Base-by-base conservation (phyloP, 164 flowering plant species). In the Aristolochia californica region DNA sequence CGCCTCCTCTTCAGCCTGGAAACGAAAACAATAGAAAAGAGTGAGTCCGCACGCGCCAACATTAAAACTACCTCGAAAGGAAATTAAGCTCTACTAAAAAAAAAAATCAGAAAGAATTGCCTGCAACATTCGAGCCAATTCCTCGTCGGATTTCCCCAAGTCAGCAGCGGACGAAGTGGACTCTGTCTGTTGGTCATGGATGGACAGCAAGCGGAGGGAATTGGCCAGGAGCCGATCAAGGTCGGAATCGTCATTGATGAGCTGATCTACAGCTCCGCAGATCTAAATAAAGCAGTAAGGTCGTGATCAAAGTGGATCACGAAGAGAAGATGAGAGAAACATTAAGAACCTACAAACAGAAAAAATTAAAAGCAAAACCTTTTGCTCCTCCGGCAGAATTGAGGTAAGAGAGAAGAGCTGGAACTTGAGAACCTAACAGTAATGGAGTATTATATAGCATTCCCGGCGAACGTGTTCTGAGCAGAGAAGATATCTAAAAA, bases 321-420 rank as follows among this genome's bases (percentile, higher is more conserved):
- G 53, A 62, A 25, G 5, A 21, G 17, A 16, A 16, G 22, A 16
- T 30, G 18, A 58, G 1, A 16, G 5, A 38, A 2, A 44, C 4
- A 51, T 34, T 2, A 43, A 53, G 15, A 21, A 5, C 58, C 34
- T 7, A 28, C 34, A 28, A 28, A 28, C n/a, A 57, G 27, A 52
- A 27, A 67, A 38, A 24, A 28, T 58, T 4, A 25, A 48, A 57
- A 13, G 26, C 13, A 34, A 26, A 18, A 84, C 98, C 93, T 83
- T 81, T 63, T 88, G 98, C 11, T 83, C 77, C 8, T 88, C 86
- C 4, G 98, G 98, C 43, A 83, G 88, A 44, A 93, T 30, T 47
- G 84, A 80, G 22, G 97, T 87, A 67, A 93, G 82, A 43, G 97
- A 93, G 79, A 82, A 93, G 47, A 93, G 81, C 79, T 93, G 98